These are phyloP conservation scores for Talaromyces atroroseus DNA, from an alignment of 2,329 filamentous ascomycete genomes.

Conservation along the genomic window DNA sequence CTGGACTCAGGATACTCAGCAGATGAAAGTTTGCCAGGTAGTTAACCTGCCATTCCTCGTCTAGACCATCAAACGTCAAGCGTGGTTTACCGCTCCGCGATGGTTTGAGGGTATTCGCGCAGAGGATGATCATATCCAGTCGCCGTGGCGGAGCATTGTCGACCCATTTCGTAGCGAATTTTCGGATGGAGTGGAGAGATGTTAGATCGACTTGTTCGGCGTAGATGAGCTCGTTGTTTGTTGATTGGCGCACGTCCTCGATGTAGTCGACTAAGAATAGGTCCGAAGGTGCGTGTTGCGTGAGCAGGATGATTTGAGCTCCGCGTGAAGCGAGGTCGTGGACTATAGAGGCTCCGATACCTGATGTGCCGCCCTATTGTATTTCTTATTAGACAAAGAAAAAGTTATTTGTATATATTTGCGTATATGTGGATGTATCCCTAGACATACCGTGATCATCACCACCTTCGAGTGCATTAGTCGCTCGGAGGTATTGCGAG, in stretches of 20 bases:
- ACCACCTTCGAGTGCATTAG: slow-evolving; percentile 91
- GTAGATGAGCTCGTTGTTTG: slow-evolving; percentile 82
- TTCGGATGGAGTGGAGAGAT: slow-evolving; percentile 81
- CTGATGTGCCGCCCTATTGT: slow-evolving; percentile 79
- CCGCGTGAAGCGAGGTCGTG: slow-evolving; percentile 71
- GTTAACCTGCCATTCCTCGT: slow-evolving; percentile 90
- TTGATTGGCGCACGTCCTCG: slow-evolving; percentile 71
- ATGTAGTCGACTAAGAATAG: slow-evolving; percentile 90
- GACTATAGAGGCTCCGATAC: slow-evolving; percentile 75
- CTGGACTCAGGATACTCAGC: slow-evolving; percentile 82
- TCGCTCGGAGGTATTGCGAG: slow-evolving; percentile 67
- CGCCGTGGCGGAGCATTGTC: slow-evolving; percentile 87
- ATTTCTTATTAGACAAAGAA: neutral
- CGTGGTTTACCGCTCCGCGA: slow-evolving; percentile 48
- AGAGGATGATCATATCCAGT: slow-evolving; percentile 85
- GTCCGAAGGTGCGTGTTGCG: slow-evolving; percentile 73
- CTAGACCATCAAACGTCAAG: slow-evolving; percentile 69
- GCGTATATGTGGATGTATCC: neutral
- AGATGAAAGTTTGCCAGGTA: slow-evolving; percentile 95
- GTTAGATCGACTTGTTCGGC: slow-evolving; percentile 89
- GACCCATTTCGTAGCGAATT: slow-evolving; percentile 96
- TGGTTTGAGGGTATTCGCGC: slow-evolving; percentile 66
- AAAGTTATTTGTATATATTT: neutral
- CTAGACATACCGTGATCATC: slow-evolving; percentile 67
- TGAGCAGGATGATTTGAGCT: slow-evolving; percentile 85